These are phyloP conservation scores for Cryptosporidium xiaoi DNA, from an alignment of 169 alveolate genomes.

Conservation along the genomic window DNA sequence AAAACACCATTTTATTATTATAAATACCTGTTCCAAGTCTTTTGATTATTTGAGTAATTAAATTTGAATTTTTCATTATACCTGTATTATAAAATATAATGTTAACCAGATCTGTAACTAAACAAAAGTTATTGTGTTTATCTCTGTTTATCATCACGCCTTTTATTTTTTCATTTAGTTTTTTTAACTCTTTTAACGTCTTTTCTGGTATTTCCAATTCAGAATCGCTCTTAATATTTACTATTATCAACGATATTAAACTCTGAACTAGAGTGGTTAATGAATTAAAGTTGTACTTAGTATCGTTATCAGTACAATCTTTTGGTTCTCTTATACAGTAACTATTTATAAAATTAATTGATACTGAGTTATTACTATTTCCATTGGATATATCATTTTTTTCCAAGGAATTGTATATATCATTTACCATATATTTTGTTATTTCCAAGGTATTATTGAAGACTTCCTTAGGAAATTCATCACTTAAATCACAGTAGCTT, in stretches of 20 bases:
- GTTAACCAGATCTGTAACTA: constrained; percentile 18
- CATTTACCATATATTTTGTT: constrained; percentile 4
- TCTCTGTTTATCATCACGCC: neutral
- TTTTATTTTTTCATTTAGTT: constrained; percentile 27
- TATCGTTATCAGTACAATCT: neutral
- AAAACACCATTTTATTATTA: neutral
- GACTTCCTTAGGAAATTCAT: neutral
- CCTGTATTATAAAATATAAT: constrained; percentile 18
- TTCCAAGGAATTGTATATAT: neutral
- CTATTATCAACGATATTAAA: neutral
- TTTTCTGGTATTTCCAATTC: constrained; percentile 17
- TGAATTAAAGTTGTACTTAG: constrained; percentile 1
- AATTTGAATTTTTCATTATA: constrained; percentile 4
- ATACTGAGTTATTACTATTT: neutral
- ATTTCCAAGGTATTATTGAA: constrained; percentile 9
- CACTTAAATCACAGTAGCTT: neutral
- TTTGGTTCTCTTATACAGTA: constrained; percentile 9
- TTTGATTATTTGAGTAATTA: constrained; percentile 14
- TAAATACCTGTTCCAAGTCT: constrained; percentile 7
- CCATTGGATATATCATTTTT: too few relatives aligned
- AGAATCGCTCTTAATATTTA: neutral
- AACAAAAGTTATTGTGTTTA: neutral
- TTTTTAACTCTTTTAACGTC: constrained; percentile 5
- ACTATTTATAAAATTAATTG: neutral
- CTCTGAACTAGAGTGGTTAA: constrained; percentile 25